These are phyloP conservation scores for Suillus brevipes DNA, from an alignment of 768 basidiomycete species.

Conservation along the genomic window DNA sequence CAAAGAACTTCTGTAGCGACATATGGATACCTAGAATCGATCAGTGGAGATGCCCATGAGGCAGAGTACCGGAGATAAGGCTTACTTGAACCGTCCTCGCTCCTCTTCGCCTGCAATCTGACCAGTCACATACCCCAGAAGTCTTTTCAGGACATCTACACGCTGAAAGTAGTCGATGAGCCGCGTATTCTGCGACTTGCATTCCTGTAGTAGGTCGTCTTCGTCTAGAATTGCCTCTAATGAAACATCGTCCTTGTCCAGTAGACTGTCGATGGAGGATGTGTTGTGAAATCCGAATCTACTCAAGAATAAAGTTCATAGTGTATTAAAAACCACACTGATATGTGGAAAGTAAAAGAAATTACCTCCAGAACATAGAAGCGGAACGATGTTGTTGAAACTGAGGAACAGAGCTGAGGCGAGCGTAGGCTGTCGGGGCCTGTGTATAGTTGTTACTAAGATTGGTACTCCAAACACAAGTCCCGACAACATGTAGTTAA, in stretches of 20 bases:
- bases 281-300: conserved; percentile 93
- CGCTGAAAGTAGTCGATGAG: conserved; percentile 87
- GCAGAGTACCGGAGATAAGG: conserved; percentile 3
- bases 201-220: conserved; percentile 91
- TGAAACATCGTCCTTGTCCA: conserved; percentile 86
- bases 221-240: conserved; percentile 93
- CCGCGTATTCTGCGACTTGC: conserved; percentile 90
- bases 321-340: not conserved
- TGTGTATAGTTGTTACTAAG: conserved; percentile 21
- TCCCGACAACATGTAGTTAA: conserved; percentile 4
- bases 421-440: not conserved
- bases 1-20: conserved; percentile 94
- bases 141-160: conserved; percentile 74
- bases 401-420: conserved; percentile 4
- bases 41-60: conserved; percentile 7
- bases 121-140: conserved; percentile 84
- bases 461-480: conserved; percentile 21
- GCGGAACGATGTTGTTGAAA: conserved; percentile 13
- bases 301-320: conserved; percentile 17
- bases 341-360: conserved; percentile 2
- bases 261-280: conserved; percentile 84
- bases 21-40: conserved; percentile 73
- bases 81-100: conserved; percentile 75
- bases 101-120: conserved; percentile 84
- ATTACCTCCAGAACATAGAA: conserved; percentile 52